Conservation (phyloP, 495 filamentous ascomycete genomes). For the Xylaria intraflava region DNA sequence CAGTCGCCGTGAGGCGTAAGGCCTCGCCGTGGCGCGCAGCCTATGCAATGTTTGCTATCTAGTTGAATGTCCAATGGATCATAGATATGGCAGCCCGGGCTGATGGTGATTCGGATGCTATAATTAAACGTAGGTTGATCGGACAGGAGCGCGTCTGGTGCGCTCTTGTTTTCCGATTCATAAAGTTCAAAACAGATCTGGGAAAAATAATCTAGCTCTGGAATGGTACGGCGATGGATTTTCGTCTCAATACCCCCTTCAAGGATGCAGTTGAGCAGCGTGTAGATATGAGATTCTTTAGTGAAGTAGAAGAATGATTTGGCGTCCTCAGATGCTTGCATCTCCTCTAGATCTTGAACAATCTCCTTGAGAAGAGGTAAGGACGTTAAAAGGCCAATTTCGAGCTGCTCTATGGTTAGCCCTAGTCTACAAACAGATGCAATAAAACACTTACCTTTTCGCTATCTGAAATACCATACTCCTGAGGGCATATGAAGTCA, state of each 20-base stretch:
- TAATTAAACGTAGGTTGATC: constrained; percentile 66
- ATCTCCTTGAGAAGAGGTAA: constrained; percentile 92
- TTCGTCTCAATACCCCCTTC: constrained; percentile 95
- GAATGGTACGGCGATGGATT: constrained; percentile 80
- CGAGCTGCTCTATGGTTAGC: constrained; percentile 46
- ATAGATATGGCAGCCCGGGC: constrained; percentile 90
- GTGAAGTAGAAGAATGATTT: constrained; percentile 99
- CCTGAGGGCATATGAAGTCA: constrained; percentile 96
- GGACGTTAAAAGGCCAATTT: constrained; percentile 91
- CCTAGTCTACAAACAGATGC: background rate
- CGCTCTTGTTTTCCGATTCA: constrained; percentile 72
- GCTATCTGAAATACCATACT: constrained; percentile 88
- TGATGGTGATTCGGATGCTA: constrained; percentile 91
- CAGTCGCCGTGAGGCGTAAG: constrained; percentile 90
- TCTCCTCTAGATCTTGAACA: constrained; percentile 92
- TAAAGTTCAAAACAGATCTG: constrained; percentile 98
- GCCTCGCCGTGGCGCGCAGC: constrained; percentile 79
- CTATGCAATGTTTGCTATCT: constrained; percentile 90
- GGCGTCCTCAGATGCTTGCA: constrained; percentile 85
- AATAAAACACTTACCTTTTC: constrained; percentile 56
- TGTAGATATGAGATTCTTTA: constrained; percentile 98
- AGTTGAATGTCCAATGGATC: constrained; percentile 94
- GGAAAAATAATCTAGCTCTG: constrained; percentile 94
- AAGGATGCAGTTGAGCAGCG: constrained; percentile 92
- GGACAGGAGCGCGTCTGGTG: constrained; percentile 33